Evolutionary conservation across 768 basidiomycete genomes (phyloP).

Genomic region (Rhodotorula diobovata): DNA sequence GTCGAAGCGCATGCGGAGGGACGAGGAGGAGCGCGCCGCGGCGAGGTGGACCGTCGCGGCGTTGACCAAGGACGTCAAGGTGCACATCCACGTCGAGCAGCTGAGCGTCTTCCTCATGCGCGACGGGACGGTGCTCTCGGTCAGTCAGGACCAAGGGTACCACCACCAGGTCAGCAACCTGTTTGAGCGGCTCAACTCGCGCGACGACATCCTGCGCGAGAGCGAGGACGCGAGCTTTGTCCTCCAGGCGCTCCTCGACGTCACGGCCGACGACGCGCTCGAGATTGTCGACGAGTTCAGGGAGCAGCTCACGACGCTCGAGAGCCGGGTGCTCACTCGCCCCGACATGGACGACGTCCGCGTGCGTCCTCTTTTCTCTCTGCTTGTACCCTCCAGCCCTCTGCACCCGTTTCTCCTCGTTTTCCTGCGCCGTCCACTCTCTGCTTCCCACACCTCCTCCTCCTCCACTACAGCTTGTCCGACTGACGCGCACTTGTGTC

Average conservation of each 20-base stretch:
- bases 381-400: too few relatives aligned
- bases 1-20: neutral
- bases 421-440: too few relatives aligned
- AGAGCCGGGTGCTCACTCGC: neutral
- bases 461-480: too few relatives aligned
- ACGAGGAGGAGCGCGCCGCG: constrained; percentile 12
- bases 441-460: too few relatives aligned
- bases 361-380: neutral
- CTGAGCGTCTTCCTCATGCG: constrained; percentile 66
- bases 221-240: constrained; percentile 66
- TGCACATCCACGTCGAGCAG: constrained; percentile 55
- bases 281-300: constrained; percentile 56
- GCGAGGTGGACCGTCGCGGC: constrained; percentile 12
- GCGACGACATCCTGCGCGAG: constrained; percentile 52
- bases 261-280: constrained; percentile 61
- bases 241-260: constrained; percentile 65
- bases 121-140: constrained; percentile 53
- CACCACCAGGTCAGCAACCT: constrained; percentile 14
- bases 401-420: too few relatives aligned
- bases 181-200: constrained; percentile 18
- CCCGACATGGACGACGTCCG: constrained; percentile 59
- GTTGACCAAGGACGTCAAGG: constrained; percentile 18
- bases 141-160: constrained; percentile 24
- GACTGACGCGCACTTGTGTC: too few relatives aligned
- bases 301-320: constrained; percentile 11